Conservation (phyloP, 805 yeast genomes). For the Saccharomycodes ludwigii region DNA sequence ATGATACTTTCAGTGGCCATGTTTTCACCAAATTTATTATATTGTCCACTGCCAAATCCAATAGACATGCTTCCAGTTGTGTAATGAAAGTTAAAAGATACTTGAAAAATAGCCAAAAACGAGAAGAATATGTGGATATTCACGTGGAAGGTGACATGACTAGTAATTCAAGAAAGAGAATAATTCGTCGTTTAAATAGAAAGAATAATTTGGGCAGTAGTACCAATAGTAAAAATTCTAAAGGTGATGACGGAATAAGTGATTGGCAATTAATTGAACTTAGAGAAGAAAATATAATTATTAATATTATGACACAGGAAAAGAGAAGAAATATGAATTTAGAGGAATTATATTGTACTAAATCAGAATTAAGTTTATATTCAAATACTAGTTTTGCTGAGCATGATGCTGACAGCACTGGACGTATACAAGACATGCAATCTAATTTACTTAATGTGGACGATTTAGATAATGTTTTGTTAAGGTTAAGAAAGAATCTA, state of each 20-base stretch:
- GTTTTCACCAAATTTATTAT: slow-evolving; percentile 38
- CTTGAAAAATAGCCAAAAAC: slow-evolving; percentile 54
- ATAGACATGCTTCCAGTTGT: slow-evolving; percentile 64
- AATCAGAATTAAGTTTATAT: slow-evolving; percentile 25
- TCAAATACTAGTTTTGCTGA: neutral
- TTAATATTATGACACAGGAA: slow-evolving; percentile 63
- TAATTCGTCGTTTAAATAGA: slow-evolving; percentile 38
- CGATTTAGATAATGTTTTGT: slow-evolving; percentile 17
- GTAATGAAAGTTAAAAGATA: slow-evolving; percentile 42
- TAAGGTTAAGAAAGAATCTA: slow-evolving; percentile 16
- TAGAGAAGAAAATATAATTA: slow-evolving; percentile 43
- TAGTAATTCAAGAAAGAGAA: slow-evolving; percentile 38
- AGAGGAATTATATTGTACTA: slow-evolving; percentile 52
- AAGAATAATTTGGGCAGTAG: slow-evolving; percentile 43
- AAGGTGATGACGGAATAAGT: slow-evolving; percentile 49
- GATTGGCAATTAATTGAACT: slow-evolving; percentile 80
- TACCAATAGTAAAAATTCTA: slow-evolving; percentile 37
- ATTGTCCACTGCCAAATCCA: slow-evolving; percentile 64
- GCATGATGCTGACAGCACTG: neutral
- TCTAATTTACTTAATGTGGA: no score
- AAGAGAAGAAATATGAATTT: slow-evolving; percentile 58
- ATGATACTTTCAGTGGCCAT: no score
- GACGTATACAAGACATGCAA: no score
- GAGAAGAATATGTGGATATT: slow-evolving; percentile 33
- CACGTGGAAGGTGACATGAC: slow-evolving; percentile 62